These are phyloP conservation scores for Suillus weaverae DNA, from an alignment of 768 basidiomycete genomes.

Conservation along the genomic window DNA sequence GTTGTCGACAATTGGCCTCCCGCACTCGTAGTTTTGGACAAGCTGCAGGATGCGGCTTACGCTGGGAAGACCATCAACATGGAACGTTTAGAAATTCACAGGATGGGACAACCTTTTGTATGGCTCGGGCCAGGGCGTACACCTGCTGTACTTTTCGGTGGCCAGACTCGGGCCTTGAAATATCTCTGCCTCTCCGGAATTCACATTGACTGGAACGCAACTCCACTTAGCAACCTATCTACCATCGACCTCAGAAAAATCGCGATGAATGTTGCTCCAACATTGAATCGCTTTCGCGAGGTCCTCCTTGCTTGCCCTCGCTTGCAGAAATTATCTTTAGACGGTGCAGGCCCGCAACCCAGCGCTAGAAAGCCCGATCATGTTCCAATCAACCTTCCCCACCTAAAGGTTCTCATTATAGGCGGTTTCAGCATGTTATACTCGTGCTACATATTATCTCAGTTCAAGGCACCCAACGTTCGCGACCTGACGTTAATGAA, in stretches of 20 bases:
- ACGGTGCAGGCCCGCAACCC: conserved; percentile 57
- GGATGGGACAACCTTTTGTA: conserved; percentile 47
- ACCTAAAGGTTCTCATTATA: conserved; percentile 53
- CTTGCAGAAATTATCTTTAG: conserved; percentile 56
- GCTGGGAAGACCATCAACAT: conserved; percentile 42
- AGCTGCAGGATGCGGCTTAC: conserved; percentile 39
- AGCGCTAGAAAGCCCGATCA: conserved; percentile 29
- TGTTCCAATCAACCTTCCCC: conserved; percentile 46
- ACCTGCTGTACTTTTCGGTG: conserved; percentile 52
- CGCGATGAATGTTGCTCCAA: conserved; percentile 51
- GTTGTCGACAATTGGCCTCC: conserved; percentile 58
- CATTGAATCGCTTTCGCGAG: conserved; percentile 48
- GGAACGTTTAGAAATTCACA: conserved; percentile 68
- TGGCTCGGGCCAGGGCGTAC: conserved; percentile 43
- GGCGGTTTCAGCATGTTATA: conserved; percentile 54
- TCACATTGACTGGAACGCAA: conserved; percentile 57
- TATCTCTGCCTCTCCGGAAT: conserved; percentile 59
- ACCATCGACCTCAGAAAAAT: conserved; percentile 66
- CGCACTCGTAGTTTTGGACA: conserved; percentile 50
- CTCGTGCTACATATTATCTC: conserved; percentile 45
- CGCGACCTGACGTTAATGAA: conserved; percentile 59
- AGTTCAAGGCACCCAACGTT: conserved; percentile 57
- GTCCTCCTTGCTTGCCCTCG: conserved; percentile 50
- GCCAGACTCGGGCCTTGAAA: conserved; percentile 42
- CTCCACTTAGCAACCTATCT: conserved; percentile 52